Conservation (phyloP, 148 eudicot species). For the Oxyria digyna region DNA sequence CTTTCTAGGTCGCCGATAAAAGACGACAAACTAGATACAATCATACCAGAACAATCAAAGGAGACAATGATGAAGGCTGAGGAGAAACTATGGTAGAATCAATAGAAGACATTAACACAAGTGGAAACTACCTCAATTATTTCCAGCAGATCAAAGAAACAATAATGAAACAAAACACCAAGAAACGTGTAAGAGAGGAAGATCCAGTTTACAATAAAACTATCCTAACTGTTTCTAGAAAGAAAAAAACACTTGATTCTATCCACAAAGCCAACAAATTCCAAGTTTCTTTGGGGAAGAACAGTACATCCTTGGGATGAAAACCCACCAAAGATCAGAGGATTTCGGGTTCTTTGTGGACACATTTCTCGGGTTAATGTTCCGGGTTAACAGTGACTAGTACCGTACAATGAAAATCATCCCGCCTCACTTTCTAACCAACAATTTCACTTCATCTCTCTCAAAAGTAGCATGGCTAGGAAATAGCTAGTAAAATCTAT, state of each 20-base stretch:
- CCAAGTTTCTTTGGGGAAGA: background rate
- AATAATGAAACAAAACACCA: background rate
- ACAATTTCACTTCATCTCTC: background rate
- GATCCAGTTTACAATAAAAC: conserved; percentile 1
- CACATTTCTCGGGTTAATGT: background rate
- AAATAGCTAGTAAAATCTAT: conserved; percentile 2
- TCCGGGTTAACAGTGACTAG: conserved; percentile 3
- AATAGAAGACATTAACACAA: no score
- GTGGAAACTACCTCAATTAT: background rate
- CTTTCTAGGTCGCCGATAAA: no score
- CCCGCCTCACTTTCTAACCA: background rate
- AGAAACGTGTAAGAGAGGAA: background rate
- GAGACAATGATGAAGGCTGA: background rate
- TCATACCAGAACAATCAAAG: no score
- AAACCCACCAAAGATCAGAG: background rate
- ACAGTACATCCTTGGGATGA: conserved; percentile 1
- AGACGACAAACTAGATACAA: background rate
- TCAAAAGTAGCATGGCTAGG: background rate
- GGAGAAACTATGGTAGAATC: background rate
- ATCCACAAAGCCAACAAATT: background rate
- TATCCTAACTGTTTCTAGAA: background rate
- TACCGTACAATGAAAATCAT: background rate
- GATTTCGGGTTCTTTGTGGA: background rate
- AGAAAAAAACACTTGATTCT: background rate
- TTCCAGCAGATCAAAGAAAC: background rate